These are phyloP conservation scores for Chaetomium cochliodes DNA, from an alignment of 495 filamentous ascomycete species.

Conservation along the genomic window DNA sequence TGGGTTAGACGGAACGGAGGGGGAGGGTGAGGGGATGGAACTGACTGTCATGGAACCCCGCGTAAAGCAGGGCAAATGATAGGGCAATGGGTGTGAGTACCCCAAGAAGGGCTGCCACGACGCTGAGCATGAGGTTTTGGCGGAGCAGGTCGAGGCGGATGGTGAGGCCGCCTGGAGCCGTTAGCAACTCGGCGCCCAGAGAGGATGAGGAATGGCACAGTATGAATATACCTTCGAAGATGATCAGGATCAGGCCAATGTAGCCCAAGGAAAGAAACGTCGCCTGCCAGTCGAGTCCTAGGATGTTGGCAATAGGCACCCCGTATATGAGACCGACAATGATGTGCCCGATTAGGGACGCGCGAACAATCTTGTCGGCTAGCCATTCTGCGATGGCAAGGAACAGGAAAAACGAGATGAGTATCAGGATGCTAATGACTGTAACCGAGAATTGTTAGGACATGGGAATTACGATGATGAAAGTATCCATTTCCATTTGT, in stretches of 20 bases:
- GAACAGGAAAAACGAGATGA: conserved; percentile 63
- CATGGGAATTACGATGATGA: background rate
- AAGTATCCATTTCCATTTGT: too few relatives aligned
- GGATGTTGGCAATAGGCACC: conserved; percentile 51
- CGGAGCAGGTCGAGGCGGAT: conserved; percentile 59
- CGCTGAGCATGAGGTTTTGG: conserved; percentile 59
- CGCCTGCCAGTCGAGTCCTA: conserved; percentile 54
- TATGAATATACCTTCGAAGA: conserved; percentile 59
- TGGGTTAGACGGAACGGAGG: conserved; percentile 25
- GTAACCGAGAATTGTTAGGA: background rate
- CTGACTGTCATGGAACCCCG: conserved; percentile 28
- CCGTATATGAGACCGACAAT: conserved; percentile 72
- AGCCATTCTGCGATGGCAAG: conserved; percentile 59
- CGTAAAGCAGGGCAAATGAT: conserved; percentile 57
- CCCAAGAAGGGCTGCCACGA: conserved; percentile 61
- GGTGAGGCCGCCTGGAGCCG: conserved; percentile 57
- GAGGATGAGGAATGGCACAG: background rate
- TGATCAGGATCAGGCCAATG: conserved; percentile 69
- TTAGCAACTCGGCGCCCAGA: background rate
- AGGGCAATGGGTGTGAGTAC: conserved; percentile 64
- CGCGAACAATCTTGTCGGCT: conserved; percentile 64
- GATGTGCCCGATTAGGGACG: conserved; percentile 72
- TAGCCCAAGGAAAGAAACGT: conserved; percentile 70
- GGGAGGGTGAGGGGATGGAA: background rate
- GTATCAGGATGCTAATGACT: conserved; percentile 53